Percentiles rank a stretch among this genome's conserved stretches.
Conservation (phyloP, 805 yeast species). For the Wickerhamomyces pijperi region DNA sequence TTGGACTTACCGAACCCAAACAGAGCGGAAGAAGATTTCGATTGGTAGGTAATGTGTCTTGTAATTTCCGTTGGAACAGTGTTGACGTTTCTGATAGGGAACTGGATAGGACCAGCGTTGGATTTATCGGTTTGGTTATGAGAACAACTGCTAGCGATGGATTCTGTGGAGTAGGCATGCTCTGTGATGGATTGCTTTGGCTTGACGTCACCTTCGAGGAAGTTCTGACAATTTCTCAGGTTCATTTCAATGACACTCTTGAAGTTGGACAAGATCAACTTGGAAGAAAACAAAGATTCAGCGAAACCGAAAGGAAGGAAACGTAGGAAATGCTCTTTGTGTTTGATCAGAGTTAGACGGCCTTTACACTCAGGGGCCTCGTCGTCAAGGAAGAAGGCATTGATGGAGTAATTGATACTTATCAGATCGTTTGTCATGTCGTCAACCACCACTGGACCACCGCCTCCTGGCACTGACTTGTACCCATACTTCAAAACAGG, state of each 20-base stretch:
- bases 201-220: not conserved
- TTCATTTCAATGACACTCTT: conserved; percentile 5
- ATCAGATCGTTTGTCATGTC: conserved; percentile 36
- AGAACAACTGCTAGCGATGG: not conserved
- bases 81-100: conserved; percentile 15
- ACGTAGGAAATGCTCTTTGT: conserved; percentile 25
- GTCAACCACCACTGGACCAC: conserved; percentile 41
- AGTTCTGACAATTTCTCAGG: not conserved
- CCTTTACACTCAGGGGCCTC: conserved; percentile 15
- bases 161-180: not conserved
- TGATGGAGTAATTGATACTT: conserved; percentile 42
- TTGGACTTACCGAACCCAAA: not conserved
- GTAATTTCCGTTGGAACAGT: conserved; percentile 10
- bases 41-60: conserved; percentile 3
- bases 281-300: conserved; percentile 12
- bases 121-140: conserved; percentile 1
- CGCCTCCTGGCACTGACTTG: conserved; percentile 26
- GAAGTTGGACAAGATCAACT: conserved; percentile 4
- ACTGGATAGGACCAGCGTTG: conserved; percentile 2
- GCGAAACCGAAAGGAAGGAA: conserved; percentile 29
- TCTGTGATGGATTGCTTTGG: not conserved
- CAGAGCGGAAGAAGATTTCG: not conserved
- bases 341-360: conserved; percentile 22
- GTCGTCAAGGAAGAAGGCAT: conserved; percentile 45
- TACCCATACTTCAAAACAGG: conserved; percentile 37